Conservation (phyloP, 306 rosid genomes). For the Mucuna pruriens region DNA sequence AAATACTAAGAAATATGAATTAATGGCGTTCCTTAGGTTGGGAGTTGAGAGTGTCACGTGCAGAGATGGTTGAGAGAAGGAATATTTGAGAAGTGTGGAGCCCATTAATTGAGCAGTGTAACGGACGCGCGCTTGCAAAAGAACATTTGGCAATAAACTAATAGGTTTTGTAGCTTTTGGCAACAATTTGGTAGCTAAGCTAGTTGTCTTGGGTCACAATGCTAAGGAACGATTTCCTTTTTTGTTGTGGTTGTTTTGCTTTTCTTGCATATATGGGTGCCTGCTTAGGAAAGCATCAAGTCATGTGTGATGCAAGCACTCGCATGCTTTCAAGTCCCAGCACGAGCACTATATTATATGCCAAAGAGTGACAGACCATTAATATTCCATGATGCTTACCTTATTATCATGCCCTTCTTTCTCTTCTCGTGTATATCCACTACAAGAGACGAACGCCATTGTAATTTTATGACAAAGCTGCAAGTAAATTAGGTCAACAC, state of each 20-base stretch:
- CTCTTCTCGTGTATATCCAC: constrained; percentile 30
- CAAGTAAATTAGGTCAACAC: constrained; percentile 4
- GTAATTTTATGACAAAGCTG: background rate
- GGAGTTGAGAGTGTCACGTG: constrained; percentile 41
- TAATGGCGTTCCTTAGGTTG: background rate
- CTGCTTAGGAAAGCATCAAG: constrained; percentile 74
- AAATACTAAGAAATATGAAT: too few species aligned
- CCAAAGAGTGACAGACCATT: constrained; percentile 11
- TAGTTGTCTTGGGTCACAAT: constrained; percentile 51
- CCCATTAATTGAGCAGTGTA: constrained; percentile 61
- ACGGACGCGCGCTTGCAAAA: constrained; percentile 50
- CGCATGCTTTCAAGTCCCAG: constrained; percentile 44
- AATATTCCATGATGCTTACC: background rate
- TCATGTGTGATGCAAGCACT: constrained; percentile 77
- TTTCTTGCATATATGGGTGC: constrained; percentile 43
- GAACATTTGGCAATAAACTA: constrained; percentile 33
- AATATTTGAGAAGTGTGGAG: constrained; percentile 55
- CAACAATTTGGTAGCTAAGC: constrained; percentile 48
- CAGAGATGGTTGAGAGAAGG: constrained; percentile 31
- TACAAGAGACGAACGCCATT: background rate
- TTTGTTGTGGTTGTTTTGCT: background rate
- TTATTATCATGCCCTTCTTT: background rate
- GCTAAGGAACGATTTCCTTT: constrained; percentile 22
- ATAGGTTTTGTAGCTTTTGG: constrained; percentile 40
- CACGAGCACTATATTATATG: constrained; percentile 41